These are phyloP conservation scores for Penicillium odoratum DNA, from an alignment of 495 filamentous ascomycete species.

Conservation along the genomic window DNA sequence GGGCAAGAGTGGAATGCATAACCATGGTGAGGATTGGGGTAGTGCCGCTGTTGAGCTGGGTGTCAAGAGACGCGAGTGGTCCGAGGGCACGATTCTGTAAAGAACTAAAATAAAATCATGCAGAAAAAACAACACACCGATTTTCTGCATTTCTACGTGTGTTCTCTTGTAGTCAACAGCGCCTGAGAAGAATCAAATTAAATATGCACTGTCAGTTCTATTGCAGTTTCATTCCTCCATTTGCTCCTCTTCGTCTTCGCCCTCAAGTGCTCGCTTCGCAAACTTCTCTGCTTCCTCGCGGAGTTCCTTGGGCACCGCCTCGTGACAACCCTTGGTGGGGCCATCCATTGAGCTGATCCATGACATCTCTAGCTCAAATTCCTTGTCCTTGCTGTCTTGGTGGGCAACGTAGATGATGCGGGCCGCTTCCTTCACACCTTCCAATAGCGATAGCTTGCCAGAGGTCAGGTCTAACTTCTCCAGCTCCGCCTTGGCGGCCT, in stretches of 20 bases:
- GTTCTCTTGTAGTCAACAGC: not conserved
- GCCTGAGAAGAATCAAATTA: constrained; percentile 21
- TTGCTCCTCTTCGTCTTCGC: constrained; percentile 73
- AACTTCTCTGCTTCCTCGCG: constrained; percentile 86
- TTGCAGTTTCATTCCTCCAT: constrained; percentile 69
- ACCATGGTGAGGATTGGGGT: constrained; percentile 89
- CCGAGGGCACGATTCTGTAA: constrained; percentile 45
- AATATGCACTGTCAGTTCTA: constrained; percentile 21
- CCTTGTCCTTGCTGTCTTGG: constrained; percentile 97
- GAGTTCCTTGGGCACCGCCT: constrained; percentile 86
- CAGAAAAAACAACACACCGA: not conserved
- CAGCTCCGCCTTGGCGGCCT: constrained; percentile 94
- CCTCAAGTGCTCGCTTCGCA: constrained; percentile 70
- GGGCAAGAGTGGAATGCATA: constrained; percentile 58
- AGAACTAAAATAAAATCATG: constrained; percentile 2
- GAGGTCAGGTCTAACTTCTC: constrained; percentile 93
- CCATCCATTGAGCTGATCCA: constrained; percentile 85
- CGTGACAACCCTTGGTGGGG: constrained; percentile 86
- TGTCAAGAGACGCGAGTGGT: constrained; percentile 45
- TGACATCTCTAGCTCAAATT: constrained; percentile 98
- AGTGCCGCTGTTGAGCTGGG: constrained; percentile 57
- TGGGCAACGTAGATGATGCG: constrained; percentile 95
- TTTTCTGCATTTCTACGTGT: not conserved
- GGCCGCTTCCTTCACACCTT: constrained; percentile 94
- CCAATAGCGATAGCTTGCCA: constrained; percentile 70